These are phyloP conservation scores for Fonsecaea erecta DNA, from an alignment of 2,329 filamentous ascomycete species.

Conservation along the genomic window DNA sequence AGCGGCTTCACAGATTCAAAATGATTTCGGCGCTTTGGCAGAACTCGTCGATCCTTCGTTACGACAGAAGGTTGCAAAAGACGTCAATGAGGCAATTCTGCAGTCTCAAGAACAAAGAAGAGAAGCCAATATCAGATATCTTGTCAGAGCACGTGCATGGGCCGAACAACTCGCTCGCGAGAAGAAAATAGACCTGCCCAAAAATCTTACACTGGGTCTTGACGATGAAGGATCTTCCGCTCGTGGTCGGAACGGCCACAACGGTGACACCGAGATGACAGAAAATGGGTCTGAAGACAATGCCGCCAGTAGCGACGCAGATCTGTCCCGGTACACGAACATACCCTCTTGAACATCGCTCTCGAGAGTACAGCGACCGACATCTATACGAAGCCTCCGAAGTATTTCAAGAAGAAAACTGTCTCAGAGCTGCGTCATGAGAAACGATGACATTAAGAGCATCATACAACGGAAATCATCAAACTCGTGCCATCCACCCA, in stretches of 20 bases:
- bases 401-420: neutral
- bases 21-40: slow-evolving; percentile 59
- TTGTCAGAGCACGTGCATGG: slow-evolving; percentile 85
- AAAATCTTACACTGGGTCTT: slow-evolving; percentile 52
- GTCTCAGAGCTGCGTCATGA: neutral
- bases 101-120: slow-evolving; percentile 71
- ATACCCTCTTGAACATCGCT: slow-evolving; percentile 20
- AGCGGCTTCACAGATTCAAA: slow-evolving; percentile 28
- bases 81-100: slow-evolving; percentile 88
- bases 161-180: slow-evolving; percentile 66
- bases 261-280: slow-evolving; percentile 37
- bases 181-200: slow-evolving; percentile 52
- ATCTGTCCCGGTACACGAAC: slow-evolving; percentile 31
- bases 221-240: slow-evolving; percentile 35
- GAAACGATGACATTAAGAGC: neutral
- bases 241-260: slow-evolving; percentile 30
- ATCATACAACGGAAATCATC: neutral
- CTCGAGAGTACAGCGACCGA: neutral
- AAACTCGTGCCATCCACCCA: neutral
- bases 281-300: slow-evolving; percentile 29
- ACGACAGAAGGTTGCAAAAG: slow-evolving; percentile 79
- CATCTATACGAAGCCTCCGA: neutral
- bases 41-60: slow-evolving; percentile 78
- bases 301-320: slow-evolving; percentile 19
- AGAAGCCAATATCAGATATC: slow-evolving; percentile 79